phyloP scores from a whole-genome alignment of 257 asterid genomes.

The Mentha longifolia region DNA sequence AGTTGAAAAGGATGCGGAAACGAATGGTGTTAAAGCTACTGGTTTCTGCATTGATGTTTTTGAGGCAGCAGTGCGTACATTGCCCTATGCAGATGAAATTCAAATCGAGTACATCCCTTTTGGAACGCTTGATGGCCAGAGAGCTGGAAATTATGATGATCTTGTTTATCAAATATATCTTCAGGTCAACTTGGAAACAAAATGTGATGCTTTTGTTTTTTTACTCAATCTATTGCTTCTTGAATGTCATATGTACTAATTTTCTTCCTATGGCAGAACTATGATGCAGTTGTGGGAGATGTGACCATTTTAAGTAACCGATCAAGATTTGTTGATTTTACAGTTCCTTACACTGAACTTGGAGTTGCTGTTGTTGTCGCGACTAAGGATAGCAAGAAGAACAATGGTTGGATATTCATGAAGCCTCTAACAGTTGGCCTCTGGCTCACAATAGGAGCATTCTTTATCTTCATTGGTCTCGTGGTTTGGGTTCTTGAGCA shows the following conservation, averaged over 20 bases:
- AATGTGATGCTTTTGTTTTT: neutral
- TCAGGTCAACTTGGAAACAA: conserved; percentile 20
- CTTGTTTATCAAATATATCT: conserved; percentile 37
- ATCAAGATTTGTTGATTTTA: conserved; percentile 45
- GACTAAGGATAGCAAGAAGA: conserved; percentile 39
- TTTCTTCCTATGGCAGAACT: neutral
- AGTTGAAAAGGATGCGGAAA: conserved; percentile 41
- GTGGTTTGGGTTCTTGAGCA: conserved; percentile 64
- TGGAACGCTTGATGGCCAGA: conserved; percentile 1
- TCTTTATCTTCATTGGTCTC: conserved; percentile 46
- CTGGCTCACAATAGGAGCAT: conserved; percentile 54
- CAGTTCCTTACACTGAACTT: conserved; percentile 47
- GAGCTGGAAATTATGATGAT: conserved; percentile 32
- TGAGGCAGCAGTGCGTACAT: conserved; percentile 27
- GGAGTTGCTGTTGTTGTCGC: conserved; percentile 46
- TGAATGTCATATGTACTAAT: conserved; percentile 8
- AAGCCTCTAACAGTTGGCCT: conserved; percentile 54
- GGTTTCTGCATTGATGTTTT: conserved; percentile 50
- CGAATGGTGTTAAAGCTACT: conserved; percentile 31
- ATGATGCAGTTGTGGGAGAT: conserved; percentile 47
- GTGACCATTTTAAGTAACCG: conserved; percentile 39
- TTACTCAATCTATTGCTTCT: neutral
- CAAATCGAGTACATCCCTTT: conserved; percentile 39
- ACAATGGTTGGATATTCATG: conserved; percentile 56
- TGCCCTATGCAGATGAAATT: conserved; percentile 41